Base-by-base conservation (phyloP, 768 basidiomycete species). In the Boletus speciosus region DNA sequence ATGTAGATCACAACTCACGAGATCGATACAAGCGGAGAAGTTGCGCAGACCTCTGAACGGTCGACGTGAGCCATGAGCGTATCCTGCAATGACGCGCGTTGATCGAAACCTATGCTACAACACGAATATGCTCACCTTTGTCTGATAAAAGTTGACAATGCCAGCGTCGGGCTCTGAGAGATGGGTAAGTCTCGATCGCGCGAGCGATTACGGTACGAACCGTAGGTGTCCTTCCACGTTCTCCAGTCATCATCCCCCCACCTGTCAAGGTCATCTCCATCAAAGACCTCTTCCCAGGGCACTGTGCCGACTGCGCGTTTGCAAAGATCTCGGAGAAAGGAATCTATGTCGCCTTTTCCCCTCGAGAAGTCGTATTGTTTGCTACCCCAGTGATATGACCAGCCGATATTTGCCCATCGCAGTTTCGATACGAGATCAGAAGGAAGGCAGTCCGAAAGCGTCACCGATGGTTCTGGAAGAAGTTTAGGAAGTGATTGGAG, bases 61-160 rank as follows among this genome's bases (percentile, higher is more conserved):
- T 99, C 96, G n/a, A 97, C 92, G 68, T 99, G 96, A 0, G 83
- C 96, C 88, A 98, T 98, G 19, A 99, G 81, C 0, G 93, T 91
- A 58, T 98, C 94, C 81, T 57, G n/a, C 19, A 27, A 47, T 27
- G 36, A 19, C 3, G 21, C n/a, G 41, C 34, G 21, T 42, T 15
- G 12, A 53, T 43, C 41, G 16, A 25, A 7, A 4, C 12, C 31
- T 12, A 9, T 23, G 27, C 6, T 2, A 21, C 11, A 39, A 42
- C 1, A 19, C 12, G 35, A 46, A 11, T 8, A 21, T 38, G 21
- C 63, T 38, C 32, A 81, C 85, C 70, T 85, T 88, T 42, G 78
- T 80, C 69, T 94, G 90, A 66, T 97, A 98, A 66, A 94, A 97
- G 66, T 98, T 98, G 50, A 97, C 88, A 48, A 98, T 97, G 8